Evolutionary conservation across 2,329 filamentous ascomycete genomes (phyloP).

Genomic region (Xenosphaeropsis pyriputrescens): DNA sequence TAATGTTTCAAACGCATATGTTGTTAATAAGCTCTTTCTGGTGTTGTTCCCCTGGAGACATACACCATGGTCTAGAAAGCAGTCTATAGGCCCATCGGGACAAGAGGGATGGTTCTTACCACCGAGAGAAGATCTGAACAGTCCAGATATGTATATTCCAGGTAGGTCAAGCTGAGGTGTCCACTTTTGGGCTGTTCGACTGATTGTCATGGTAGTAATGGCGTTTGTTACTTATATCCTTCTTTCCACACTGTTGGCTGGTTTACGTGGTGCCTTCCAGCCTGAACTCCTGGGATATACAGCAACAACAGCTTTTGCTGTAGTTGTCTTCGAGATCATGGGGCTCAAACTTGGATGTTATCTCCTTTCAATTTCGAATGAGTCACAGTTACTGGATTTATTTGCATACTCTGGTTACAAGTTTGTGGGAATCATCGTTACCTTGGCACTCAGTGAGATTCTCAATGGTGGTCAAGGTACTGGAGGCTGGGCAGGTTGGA

Average conservation of each 20-base stretch:
- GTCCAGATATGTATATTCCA: slow-evolving; percentile 98
- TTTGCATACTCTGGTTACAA: slow-evolving; percentile 98
- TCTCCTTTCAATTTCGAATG: slow-evolving; percentile 82
- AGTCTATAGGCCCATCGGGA: slow-evolving; percentile 54
- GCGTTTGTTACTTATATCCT: slow-evolving; percentile 95
- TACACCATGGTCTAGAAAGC: slow-evolving; percentile 91
- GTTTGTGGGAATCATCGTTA: slow-evolving; percentile 92
- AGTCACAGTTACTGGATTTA: slow-evolving; percentile 83
- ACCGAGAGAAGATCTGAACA: slow-evolving; percentile 90
- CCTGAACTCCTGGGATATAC: slow-evolving; percentile 87
- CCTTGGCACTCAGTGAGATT: slow-evolving; percentile 65
- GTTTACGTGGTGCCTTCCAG: slow-evolving; percentile 80
- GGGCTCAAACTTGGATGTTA: slow-evolving; percentile 87
- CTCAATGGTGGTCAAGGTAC: slow-evolving; percentile 68
- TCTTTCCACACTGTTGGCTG: slow-evolving; percentile 78
- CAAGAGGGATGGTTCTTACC: slow-evolving; percentile 72
- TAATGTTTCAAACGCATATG: slow-evolving; percentile 96
- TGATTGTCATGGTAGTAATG: slow-evolving; percentile 45
- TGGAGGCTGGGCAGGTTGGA: slow-evolving; percentile 79
- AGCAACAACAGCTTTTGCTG: slow-evolving; percentile 67
- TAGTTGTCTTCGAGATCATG: slow-evolving; percentile 80
- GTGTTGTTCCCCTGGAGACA: slow-evolving; percentile 97
- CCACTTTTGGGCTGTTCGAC: slow-evolving; percentile 52
- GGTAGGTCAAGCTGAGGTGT: slow-evolving; percentile 72
- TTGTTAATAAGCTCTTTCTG: slow-evolving; percentile 81